Conservation (phyloP, 768 basidiomycete species). For the Boletus subparvulus region DNA sequence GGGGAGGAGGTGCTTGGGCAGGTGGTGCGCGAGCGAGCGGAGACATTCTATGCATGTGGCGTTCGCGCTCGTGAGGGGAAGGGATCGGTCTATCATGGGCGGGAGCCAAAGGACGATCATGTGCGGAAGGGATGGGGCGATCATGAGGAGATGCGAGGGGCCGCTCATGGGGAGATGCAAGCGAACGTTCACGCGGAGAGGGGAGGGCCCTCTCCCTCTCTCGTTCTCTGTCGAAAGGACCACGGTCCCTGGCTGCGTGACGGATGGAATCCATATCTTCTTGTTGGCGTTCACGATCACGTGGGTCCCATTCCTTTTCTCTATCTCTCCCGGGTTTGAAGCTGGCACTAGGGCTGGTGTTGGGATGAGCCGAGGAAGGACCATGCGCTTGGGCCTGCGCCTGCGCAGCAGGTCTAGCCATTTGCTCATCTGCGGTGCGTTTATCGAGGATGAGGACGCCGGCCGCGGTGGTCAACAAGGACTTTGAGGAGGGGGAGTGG, state of each 20-base stretch:
- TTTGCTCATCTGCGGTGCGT: slow-evolving; percentile 31
- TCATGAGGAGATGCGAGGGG: slow-evolving; percentile 22
- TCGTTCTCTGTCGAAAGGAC: slow-evolving; percentile 29
- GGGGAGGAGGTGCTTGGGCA: slow-evolving; percentile 14
- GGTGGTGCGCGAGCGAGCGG: slow-evolving; percentile 22
- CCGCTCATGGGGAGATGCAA: slow-evolving; percentile 27
- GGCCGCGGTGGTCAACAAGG: slow-evolving; percentile 24
- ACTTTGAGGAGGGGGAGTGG: slow-evolving; percentile 29
- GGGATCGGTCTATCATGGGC: slow-evolving; percentile 22
- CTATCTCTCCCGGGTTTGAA: slow-evolving; percentile 28
- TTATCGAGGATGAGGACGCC: slow-evolving; percentile 32
- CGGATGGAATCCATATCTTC: slow-evolving; percentile 31
- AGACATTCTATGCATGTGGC: slow-evolving; percentile 26
- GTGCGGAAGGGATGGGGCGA: slow-evolving; percentile 18
- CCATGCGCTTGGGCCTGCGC: slow-evolving; percentile 16
- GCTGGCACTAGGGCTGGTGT: slow-evolving; percentile 20
- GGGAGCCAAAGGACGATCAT: slow-evolving; percentile 22
- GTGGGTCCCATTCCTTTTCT: slow-evolving; percentile 29
- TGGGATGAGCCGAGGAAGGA: slow-evolving; percentile 18
- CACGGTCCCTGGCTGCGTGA: slow-evolving; percentile 27
- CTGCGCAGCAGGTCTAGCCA: slow-evolving; percentile 21
- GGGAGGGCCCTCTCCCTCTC: slow-evolving; percentile 24
- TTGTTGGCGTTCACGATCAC: slow-evolving; percentile 30
- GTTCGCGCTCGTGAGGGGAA: slow-evolving; percentile 29
- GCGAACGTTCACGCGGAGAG: slow-evolving; percentile 26